Conservation (phyloP, 164 flowering plant species). For the Vitis rupestris region DNA sequence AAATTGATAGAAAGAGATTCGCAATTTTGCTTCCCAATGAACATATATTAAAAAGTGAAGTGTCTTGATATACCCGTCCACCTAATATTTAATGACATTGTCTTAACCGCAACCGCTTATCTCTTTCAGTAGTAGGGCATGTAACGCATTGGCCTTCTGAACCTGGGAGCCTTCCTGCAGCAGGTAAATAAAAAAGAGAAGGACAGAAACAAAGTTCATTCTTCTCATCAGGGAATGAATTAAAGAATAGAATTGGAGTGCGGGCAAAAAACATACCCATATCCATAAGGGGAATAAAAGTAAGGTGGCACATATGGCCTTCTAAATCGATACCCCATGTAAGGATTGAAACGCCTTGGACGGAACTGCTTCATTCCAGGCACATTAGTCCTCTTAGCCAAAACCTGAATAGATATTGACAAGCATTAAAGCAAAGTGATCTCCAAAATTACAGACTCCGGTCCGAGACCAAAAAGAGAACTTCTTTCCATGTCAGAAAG, state of each 20-base stretch:
- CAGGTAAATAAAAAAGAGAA: background rate
- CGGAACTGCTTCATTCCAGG: conserved; percentile 71
- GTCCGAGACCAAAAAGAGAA: background rate
- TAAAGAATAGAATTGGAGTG: background rate
- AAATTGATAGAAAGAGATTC: background rate
- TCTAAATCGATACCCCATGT: conserved; percentile 43
- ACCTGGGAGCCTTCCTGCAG: conserved; percentile 59
- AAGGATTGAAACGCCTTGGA: conserved; percentile 50
- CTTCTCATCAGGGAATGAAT: background rate
- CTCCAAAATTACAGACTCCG: background rate
- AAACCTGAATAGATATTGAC: conserved; percentile 33
- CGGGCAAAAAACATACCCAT: conserved; percentile 32
- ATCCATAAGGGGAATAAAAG: conserved; percentile 61
- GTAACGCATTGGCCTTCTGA: conserved; percentile 53
- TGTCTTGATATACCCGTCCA: background rate
- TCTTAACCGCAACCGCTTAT: background rate
- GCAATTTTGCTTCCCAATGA: background rate
- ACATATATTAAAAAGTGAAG: background rate
- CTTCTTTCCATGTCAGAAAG: background rate
- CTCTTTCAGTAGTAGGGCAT: conserved; percentile 47
- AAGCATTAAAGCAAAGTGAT: background rate
- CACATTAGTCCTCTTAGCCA: conserved; percentile 60
- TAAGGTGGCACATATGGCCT: conserved; percentile 58
- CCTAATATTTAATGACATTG: background rate
- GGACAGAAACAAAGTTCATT: background rate